Percentiles rank a stretch among this genome's conserved stretches.
Evolutionary conservation across 169 alveolate genomes (phyloP).

Genomic region (Nephromyces sp.): DNA sequence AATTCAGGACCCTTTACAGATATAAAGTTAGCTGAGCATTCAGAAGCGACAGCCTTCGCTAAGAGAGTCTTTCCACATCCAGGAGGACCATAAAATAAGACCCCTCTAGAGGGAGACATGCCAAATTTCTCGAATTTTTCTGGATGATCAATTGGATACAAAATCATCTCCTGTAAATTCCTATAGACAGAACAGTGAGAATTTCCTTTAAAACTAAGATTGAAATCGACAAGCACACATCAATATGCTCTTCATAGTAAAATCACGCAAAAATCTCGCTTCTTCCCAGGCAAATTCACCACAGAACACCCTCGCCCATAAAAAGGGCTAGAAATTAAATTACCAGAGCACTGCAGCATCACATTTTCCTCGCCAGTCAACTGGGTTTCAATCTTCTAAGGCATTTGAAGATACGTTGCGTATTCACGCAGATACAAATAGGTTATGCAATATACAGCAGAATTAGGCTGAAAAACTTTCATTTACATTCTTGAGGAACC

Average conservation of each 20-base stretch:
- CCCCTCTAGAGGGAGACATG: slow-evolving; percentile 87
- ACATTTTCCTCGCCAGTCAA: too few relatives aligned
- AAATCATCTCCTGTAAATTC: slow-evolving; percentile 84
- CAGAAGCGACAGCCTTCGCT: slow-evolving; percentile 99
- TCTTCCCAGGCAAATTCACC: not conserved
- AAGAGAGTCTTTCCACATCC: slow-evolving; percentile 97
- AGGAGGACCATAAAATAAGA: slow-evolving; percentile 99
- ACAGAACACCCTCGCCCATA: too few relatives aligned
- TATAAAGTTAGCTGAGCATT: slow-evolving; percentile 89
- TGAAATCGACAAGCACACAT: not conserved
- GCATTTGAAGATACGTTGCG: too few relatives aligned
- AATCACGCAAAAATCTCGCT: not conserved
- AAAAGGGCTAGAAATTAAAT: too few relatives aligned
- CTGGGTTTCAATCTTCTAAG: too few relatives aligned
- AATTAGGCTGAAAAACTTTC: not conserved
- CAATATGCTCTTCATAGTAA: not conserved
- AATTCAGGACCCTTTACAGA: slow-evolving; percentile 98
- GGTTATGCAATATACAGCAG: not conserved
- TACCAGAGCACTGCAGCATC: too few relatives aligned
- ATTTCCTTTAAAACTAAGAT: slow-evolving; percentile 18
- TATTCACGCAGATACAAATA: too few relatives aligned
- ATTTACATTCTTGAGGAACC: not conserved
- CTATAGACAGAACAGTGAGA: slow-evolving; percentile 14
- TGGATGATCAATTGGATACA: slow-evolving; percentile 84
- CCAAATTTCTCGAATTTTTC: slow-evolving; percentile 62